phyloP scores from a whole-genome alignment of 768 basidiomycete genomes.

The Floccularia luteovirens region DNA sequence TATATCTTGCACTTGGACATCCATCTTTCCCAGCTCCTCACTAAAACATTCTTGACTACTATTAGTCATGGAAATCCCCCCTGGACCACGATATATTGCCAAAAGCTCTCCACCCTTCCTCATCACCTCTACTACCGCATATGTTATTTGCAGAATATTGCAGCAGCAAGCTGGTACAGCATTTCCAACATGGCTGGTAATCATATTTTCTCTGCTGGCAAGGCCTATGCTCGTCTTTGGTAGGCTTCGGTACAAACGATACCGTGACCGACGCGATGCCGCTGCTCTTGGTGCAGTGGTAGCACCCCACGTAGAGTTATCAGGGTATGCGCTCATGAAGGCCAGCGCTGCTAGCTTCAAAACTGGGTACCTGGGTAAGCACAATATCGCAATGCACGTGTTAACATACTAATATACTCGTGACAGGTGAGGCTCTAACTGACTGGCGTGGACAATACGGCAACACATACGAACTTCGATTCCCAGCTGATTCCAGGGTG shows the following conservation, averaged over 20 bases:
- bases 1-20: too few relatives aligned
- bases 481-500: constrained; percentile 21
- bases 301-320: constrained; percentile 20
- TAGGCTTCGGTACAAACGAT: constrained; percentile 10
- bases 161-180: not conserved
- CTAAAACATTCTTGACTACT: too few relatives aligned
- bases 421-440: constrained; percentile 9
- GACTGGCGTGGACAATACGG: constrained; percentile 15
- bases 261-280: constrained; percentile 16
- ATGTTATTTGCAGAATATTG: too few relatives aligned
- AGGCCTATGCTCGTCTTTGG: not conserved
- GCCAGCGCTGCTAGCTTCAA: constrained; percentile 16
- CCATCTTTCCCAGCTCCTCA: too few relatives aligned
- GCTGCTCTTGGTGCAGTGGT: constrained; percentile 22
- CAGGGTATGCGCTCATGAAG: constrained; percentile 9
- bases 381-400: not conserved
- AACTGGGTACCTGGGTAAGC: constrained; percentile 24
- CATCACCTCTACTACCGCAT: too few relatives aligned
- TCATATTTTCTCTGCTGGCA: not conserved
- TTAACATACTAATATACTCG: constrained; percentile 1
- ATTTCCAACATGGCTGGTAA: constrained; percentile 1
- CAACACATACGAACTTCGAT: constrained; percentile 13
- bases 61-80: too few relatives aligned
- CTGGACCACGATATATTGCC: too few relatives aligned
- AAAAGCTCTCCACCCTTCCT: too few relatives aligned